These are phyloP conservation scores for Solanum verrucosum DNA, from an alignment of 257 asterid species.

Conservation along the genomic window DNA sequence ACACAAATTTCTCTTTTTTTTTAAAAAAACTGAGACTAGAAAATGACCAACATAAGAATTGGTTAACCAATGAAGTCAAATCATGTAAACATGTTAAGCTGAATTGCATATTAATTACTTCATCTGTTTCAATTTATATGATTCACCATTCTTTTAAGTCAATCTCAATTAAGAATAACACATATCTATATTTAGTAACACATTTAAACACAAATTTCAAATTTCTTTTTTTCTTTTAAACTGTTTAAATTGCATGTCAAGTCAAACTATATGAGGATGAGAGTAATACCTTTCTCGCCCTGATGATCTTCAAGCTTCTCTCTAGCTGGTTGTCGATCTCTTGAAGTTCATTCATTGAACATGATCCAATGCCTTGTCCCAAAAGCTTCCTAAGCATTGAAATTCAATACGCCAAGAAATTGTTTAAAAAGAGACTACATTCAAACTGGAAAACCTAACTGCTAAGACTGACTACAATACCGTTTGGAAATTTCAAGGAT, in stretches of 20 bases:
- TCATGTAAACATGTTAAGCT: neutral
- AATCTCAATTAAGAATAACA: too few species aligned
- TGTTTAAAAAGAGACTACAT: neutral
- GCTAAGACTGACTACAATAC: constrained; percentile 7
- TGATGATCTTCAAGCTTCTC: constrained; percentile 42
- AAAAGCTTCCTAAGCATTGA: constrained; percentile 35
- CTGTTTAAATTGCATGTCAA: too few species aligned
- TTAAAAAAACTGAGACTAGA: constrained; percentile 10
- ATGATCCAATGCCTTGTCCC: constrained; percentile 51
- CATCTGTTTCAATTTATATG: too few species aligned
- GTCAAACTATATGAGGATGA: too few species aligned
- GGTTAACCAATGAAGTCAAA: neutral
- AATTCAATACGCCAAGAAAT: neutral
- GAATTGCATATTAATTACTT: neutral
- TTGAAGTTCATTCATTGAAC: constrained; percentile 49
- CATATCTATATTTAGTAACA: too few species aligned
- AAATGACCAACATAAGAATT: neutral
- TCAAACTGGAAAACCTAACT: neutral
- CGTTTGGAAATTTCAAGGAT: constrained; percentile 43
- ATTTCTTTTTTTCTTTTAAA: too few species aligned
- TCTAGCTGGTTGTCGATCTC: constrained; percentile 49
- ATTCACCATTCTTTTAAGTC: too few species aligned
- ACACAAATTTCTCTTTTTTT: too few species aligned
- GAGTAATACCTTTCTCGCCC: constrained; percentile 47
- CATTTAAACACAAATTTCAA: too few species aligned